A percentile compares a stretch with the other conserved stretches of the same genome.
phyloP scores from a whole-genome alignment of 106 monocot species.

The Apostasia ramifera region DNA sequence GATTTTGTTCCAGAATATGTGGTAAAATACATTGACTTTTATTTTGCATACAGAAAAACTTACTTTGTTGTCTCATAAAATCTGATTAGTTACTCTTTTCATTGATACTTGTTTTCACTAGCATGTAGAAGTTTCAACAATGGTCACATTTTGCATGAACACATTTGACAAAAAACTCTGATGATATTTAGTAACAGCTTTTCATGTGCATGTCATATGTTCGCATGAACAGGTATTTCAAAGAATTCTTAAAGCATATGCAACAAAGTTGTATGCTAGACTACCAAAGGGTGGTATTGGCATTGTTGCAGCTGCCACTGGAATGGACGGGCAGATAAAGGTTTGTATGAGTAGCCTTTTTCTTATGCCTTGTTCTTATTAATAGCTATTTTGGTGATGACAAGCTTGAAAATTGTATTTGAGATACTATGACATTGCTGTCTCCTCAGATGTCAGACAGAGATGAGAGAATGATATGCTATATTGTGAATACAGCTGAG shows the following conservation, averaged over 20 bases:
- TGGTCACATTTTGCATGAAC: too few relatives aligned
- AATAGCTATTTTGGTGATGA: background rate
- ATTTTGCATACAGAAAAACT: too few relatives aligned
- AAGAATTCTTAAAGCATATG: conserved; percentile 97
- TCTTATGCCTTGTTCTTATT: conserved; percentile 5
- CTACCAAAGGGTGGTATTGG: conserved; percentile 92
- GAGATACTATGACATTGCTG: conserved; percentile 6
- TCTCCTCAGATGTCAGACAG: conserved; percentile 81
- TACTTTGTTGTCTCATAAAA: too few relatives aligned
- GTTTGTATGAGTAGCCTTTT: conserved; percentile 17
- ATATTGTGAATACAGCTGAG: conserved; percentile 96
- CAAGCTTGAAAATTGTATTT: background rate
- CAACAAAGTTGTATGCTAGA: conserved; percentile 66
- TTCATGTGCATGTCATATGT: background rate
- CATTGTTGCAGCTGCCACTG: conserved; percentile 97
- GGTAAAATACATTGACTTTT: too few relatives aligned
- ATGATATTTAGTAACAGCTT: background rate
- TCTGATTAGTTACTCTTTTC: too few relatives aligned
- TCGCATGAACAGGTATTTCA: conserved; percentile 68
- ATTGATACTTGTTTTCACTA: too few relatives aligned
- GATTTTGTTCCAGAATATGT: too few relatives aligned
- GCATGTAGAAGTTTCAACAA: too few relatives aligned
- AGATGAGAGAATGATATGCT: conserved; percentile 97
- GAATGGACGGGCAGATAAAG: conserved; percentile 98
- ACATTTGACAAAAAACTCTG: too few relatives aligned